Base-by-base conservation (phyloP, 208 protist species). In the Trypanosomatidae sp. region DNA sequence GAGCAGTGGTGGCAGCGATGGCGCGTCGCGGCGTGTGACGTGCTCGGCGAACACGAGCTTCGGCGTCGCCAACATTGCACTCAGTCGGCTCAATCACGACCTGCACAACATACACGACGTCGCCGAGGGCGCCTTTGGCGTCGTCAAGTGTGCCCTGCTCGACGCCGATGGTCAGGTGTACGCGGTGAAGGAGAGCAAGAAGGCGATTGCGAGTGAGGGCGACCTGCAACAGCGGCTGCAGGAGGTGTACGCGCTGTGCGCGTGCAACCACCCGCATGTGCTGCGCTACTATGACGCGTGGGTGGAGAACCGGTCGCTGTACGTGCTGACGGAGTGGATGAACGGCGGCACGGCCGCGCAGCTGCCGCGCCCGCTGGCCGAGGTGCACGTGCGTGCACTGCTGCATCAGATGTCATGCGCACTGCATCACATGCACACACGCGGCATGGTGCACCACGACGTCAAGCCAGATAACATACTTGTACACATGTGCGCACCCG, bases 221-320 rank as follows among this genome's bases (percentile, higher is more conserved):
- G 80, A 93, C 33, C 55, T 84, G 18, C 77, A 93, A 50, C 78
- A 77, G 38, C 60, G 68, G 7, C 53, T 93, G 43, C 79, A 87
- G 42, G 84, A 93, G 48, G 64, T 82, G 15, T 87, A 85, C 46
- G 70, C 71, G 0, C 65, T 90, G 4, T 81, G 71, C 45, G 66
- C 71, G 6, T 77, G 72, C 56, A 61, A 56, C 23, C 80, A 80
- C 48, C 71, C 64, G 0, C 64, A 89, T 51, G 76, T 95, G 33
- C 55, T 95, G 20, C 64, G 74, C 21, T 95, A 95, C 60, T 86
- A 73, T 48, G 67, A 88, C 41, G 67, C 52, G 21, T 95, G 88
- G 88, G 61, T 91, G 11, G 88, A 95, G 55, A 76, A 85, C 21
- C 66, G 66, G 26, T 48, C 66, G 4, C 63, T 92, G 23, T 83